Evolutionary conservation across 2,329 filamentous ascomycete genomes (phyloP).

Genomic region (Decorospora gaudefroyi): DNA sequence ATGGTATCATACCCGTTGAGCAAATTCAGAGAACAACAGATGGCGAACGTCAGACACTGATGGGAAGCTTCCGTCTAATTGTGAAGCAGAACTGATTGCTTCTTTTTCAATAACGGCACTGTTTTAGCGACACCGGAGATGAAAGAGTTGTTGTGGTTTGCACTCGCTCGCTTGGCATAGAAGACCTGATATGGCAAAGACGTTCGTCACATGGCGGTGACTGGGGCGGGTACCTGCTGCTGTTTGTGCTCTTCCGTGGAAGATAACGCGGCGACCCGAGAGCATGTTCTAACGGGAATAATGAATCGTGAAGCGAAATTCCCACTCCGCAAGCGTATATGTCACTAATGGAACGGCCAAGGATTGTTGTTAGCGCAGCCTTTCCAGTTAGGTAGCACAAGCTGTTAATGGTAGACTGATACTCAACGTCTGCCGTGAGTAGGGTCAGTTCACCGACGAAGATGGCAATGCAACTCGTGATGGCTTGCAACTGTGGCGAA

Average conservation of each 20-base stretch:
- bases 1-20: constrained; percentile 8
- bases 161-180: constrained; percentile 19
- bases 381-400: neutral
- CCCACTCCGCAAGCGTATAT: neutral
- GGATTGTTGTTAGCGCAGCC: neutral
- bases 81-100: constrained; percentile 6
- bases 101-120: neutral
- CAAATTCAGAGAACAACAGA: neutral
- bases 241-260: constrained; percentile 4
- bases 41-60: neutral
- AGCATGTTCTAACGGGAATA: neutral
- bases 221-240: constrained; percentile 26
- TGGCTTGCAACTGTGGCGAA: too few relatives aligned
- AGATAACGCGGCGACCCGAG: constrained; percentile 1
- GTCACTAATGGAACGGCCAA: neutral
- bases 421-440: too few relatives aligned
- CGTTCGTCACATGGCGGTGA: constrained; percentile 22
- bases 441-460: too few relatives aligned
- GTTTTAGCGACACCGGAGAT: constrained; percentile 1
- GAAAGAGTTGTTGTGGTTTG: constrained; percentile 18
- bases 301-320: constrained; percentile 9
- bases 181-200: constrained; percentile 6
- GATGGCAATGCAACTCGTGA: too few relatives aligned
- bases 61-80: neutral
- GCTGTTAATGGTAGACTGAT: too few relatives aligned